phyloP scores from a whole-genome alignment of 345 rosid genomes.

The Populus davidiana region DNA sequence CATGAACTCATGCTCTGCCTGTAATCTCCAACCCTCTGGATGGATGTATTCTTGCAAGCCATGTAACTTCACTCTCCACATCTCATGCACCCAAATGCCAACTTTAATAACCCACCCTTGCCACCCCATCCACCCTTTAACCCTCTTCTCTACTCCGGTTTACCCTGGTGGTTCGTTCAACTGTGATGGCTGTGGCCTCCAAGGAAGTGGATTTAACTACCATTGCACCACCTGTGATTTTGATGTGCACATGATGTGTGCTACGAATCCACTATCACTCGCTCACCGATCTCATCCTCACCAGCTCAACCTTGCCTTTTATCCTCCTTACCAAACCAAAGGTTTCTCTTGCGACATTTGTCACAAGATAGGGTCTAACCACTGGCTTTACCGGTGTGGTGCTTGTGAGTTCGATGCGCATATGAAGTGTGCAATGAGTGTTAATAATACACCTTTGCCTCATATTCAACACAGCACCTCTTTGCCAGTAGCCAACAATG shows the following conservation, averaged over 20 bases:
- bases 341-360: slow-evolving; percentile 62
- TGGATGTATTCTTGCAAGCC: slow-evolving; percentile 49
- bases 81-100: slow-evolving; percentile 53
- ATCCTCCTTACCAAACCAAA: slow-evolving; percentile 41
- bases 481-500: slow-evolving; percentile 12
- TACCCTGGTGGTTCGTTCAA: slow-evolving; percentile 44
- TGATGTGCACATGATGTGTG: slow-evolving; percentile 50
- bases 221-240: slow-evolving; percentile 49
- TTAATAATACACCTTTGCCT: background rate
- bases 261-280: slow-evolving; percentile 42
- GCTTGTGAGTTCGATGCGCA: slow-evolving; percentile 59
- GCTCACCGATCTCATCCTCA: slow-evolving; percentile 43
- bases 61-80: slow-evolving; percentile 57
- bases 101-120: slow-evolving; percentile 51
- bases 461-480: slow-evolving; percentile 28
- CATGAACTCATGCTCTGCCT: slow-evolving; percentile 38
- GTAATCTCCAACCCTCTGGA: slow-evolving; percentile 30
- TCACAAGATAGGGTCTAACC: slow-evolving; percentile 36
- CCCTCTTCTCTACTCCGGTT: slow-evolving; percentile 43
- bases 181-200: slow-evolving; percentile 55
- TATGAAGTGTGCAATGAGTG: slow-evolving; percentile 36
- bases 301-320: slow-evolving; percentile 43
- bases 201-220: slow-evolving; percentile 52
- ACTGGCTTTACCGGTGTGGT: slow-evolving; percentile 61
- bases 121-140: slow-evolving; percentile 47